Base-by-base conservation (phyloP, 2,329 filamentous ascomycete species). In the Phaeoacremonium minimum region DNA sequence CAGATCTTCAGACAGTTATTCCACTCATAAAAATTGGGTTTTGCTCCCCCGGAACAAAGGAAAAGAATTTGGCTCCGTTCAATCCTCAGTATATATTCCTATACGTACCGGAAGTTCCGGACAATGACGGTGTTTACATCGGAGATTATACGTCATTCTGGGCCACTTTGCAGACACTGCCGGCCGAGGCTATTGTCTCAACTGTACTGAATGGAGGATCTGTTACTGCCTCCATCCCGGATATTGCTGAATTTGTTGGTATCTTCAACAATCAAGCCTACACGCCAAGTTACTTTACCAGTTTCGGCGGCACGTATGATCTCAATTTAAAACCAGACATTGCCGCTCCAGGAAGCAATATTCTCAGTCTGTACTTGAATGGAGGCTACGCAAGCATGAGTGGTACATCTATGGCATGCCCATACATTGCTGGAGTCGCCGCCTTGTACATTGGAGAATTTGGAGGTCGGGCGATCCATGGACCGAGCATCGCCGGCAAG, bases 401-500 rank as follows among this genome's bases (percentile, higher is more conserved):
- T 33, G 68, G 67, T 30, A 71, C 68, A 2, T 67, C 63, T 4
- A 69, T 70, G 67, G 61, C 65, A 9, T 57, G 57, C 26, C 64
- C 64, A 7, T 64, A 64, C 38, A 51, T 66, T 12, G 64, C 64
- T 28, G 65, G 63, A 14, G 51, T 59, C 22, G 55, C 56, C 13
- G 56, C 55, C 32, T 52, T 60, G 7, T 58, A 53, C 34, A 47
- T 58, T 36, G 46, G 50, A 7, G 45, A 49, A 22, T 42, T 46
- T 32, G 56, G 56, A 16, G 53, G 56, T 13, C 50, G 52, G 7
- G 37, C 39, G 4, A 40, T 46, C 3, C 50, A 62, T 30, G 58
- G 58, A 15, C 50, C 51, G 19, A 51, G 41, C 8, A 55, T 55
- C 16, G 56, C 53, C 7, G 43, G 51, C 26, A 40, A 43, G 4